A percentile compares a stretch with the other conserved stretches of the same genome.
Evolutionary conservation across 169 alveolate species (phyloP).

Genomic region (Plasmodium gaboni): DNA sequence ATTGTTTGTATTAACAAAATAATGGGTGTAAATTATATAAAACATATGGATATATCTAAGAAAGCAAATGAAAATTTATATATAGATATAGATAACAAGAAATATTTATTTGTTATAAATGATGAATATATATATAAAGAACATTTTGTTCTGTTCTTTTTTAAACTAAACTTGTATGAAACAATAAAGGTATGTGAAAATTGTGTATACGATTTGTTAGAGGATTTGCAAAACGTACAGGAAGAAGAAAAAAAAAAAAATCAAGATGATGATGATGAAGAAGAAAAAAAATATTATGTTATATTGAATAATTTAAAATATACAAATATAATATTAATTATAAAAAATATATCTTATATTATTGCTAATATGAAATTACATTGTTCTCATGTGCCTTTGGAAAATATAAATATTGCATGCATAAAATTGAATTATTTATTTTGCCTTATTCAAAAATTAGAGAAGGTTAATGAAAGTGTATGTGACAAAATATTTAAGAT

Average conservation of each 20-base stretch:
- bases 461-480: background rate
- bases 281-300: background rate
- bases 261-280: no score
- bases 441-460: conserved; percentile 14
- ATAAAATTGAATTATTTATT: conserved; percentile 28
- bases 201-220: conserved; percentile 15
- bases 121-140: conserved; percentile 43
- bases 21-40: background rate
- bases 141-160: conserved; percentile 39
- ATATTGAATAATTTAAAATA: conserved; percentile 5
- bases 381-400: no score
- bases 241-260: background rate
- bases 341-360: conserved; percentile 49
- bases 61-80: no score
- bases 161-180: conserved; percentile 22
- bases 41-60: no score
- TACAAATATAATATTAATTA: conserved; percentile 27
- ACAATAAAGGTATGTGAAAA: conserved; percentile 1
- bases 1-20: conserved; percentile 16
- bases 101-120: conserved; percentile 16
- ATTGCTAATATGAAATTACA: conserved; percentile 31
- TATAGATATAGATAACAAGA: background rate
- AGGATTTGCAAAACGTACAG: background rate
- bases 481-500: conserved; percentile 23
- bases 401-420: background rate